Evolutionary conservation across 1,139 yeast species (phyloP).

Genomic region (Casaregolazyma lundiana): DNA sequence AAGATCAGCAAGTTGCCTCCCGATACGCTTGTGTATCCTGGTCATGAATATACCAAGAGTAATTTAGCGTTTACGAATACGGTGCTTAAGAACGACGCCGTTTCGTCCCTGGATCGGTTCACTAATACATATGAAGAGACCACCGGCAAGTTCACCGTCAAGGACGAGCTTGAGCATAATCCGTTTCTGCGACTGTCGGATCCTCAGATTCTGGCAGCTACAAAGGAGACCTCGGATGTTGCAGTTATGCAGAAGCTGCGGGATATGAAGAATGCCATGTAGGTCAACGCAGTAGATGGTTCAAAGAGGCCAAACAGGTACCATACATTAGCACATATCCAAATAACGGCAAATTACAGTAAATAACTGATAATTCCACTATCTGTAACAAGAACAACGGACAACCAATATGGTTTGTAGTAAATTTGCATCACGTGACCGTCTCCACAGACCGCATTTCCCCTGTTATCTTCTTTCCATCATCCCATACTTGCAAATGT

Average conservation of each 20-base stretch:
- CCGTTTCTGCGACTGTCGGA: constrained; percentile 83
- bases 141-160: constrained; percentile 79
- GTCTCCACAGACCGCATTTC: background rate
- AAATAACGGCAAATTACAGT: no score
- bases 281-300: constrained; percentile 11
- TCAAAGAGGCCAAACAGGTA: no score
- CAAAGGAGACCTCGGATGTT: constrained; percentile 41
- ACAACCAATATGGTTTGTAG: no score
- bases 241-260: constrained; percentile 65
- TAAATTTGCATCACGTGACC: constrained; percentile 2
- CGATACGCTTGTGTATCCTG: constrained; percentile 73
- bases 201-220: constrained; percentile 47
- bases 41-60: constrained; percentile 89
- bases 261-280: constrained; percentile 60
- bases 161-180: constrained; percentile 75
- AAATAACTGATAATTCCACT: no score
- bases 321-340: no score
- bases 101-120: constrained; percentile 50
- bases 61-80: constrained; percentile 73
- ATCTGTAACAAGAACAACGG: background rate
- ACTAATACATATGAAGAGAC: constrained; percentile 58
- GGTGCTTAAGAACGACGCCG: constrained; percentile 52
- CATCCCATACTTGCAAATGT: background rate
- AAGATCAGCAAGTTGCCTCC: constrained; percentile 57
- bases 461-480: background rate